Percentiles rank a stretch among this genome's conserved stretches.
Evolutionary conservation across 352 stramenopile species (phyloP).

Genomic region (Phytophthora pluvialis): DNA sequence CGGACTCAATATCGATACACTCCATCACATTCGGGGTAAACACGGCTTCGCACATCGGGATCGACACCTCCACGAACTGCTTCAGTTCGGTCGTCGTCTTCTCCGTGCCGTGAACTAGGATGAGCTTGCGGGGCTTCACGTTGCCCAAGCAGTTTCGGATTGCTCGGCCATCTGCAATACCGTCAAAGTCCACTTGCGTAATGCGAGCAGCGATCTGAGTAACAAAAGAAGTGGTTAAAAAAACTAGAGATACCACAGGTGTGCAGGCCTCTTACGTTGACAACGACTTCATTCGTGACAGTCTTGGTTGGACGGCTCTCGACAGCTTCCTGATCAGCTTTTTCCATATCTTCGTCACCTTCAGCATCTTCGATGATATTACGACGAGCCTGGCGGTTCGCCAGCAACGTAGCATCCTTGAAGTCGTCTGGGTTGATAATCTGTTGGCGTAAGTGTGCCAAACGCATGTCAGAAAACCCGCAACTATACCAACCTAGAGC

Average conservation of each 20-base stretch:
- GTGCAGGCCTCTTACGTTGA: slow-evolving; percentile 50
- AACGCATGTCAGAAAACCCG: background rate
- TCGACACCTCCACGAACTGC: slow-evolving; percentile 82
- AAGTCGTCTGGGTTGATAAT: slow-evolving; percentile 88
- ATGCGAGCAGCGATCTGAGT: slow-evolving; percentile 76
- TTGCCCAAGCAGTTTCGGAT: slow-evolving; percentile 91
- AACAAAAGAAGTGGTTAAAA: slow-evolving; percentile 9
- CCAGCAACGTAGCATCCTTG: slow-evolving; percentile 72
- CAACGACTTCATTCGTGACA: slow-evolving; percentile 65
- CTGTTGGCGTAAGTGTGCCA: slow-evolving; percentile 21
- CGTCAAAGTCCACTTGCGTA: slow-evolving; percentile 86
- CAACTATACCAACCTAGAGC: background rate
- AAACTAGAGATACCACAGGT: background rate
- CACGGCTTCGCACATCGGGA: slow-evolving; percentile 85
- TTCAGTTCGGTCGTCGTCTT: slow-evolving; percentile 84
- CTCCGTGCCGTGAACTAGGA: slow-evolving; percentile 86
- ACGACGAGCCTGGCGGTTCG: slow-evolving; percentile 67
- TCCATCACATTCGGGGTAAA: slow-evolving; percentile 90
- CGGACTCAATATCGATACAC: slow-evolving; percentile 91
- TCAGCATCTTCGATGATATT: slow-evolving; percentile 69
- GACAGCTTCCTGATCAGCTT: slow-evolving; percentile 60
- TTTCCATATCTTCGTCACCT: slow-evolving; percentile 75
- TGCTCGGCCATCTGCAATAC: slow-evolving; percentile 80
- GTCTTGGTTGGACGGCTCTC: slow-evolving; percentile 86
- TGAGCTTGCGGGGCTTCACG: slow-evolving; percentile 90